These are phyloP conservation scores for Lippia alba DNA, from an alignment of 305 asterid species.

Conservation along the genomic window DNA sequence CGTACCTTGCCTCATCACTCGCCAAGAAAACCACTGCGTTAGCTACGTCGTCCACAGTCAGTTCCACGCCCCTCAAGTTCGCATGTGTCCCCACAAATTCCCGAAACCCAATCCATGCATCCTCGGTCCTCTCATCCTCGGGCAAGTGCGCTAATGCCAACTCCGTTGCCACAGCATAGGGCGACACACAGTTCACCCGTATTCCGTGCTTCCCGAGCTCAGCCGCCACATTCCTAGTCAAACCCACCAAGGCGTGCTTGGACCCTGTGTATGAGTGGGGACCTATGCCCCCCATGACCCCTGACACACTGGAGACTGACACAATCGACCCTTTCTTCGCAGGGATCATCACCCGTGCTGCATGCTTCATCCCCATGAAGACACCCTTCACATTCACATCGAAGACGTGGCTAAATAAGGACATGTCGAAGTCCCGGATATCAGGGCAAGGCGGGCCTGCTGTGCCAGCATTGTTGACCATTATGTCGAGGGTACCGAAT, in stretches of 20 bases:
- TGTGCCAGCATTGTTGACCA: conserved; percentile 91
- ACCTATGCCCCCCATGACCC: conserved; percentile 60
- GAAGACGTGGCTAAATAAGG: conserved; percentile 63
- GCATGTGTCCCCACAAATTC: conserved; percentile 59
- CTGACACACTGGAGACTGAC: conserved; percentile 69
- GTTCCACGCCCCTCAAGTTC: conserved; percentile 81
- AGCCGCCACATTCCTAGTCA: conserved; percentile 82
- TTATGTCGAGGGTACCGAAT: conserved; percentile 80
- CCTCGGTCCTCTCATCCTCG: conserved; percentile 76
- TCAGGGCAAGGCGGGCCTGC: conserved; percentile 73
- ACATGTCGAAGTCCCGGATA: conserved; percentile 68
- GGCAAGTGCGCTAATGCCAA: conserved; percentile 77
- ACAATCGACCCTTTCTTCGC: conserved; percentile 75
- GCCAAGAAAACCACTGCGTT: conserved; percentile 83
- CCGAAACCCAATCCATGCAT: conserved; percentile 65
- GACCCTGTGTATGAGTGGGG: conserved; percentile 86
- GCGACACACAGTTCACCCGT: conserved; percentile 89
- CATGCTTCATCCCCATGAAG: conserved; percentile 93
- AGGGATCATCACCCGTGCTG: conserved; percentile 89
- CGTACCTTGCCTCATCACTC: conserved; percentile 82
- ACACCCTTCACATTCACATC: conserved; percentile 84
- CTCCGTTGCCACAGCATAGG: conserved; percentile 76
- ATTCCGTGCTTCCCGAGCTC: conserved; percentile 87
- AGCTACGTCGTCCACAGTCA: conserved; percentile 72
- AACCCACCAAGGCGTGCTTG: conserved; percentile 87